Base-by-base conservation (phyloP, 768 basidiomycete genomes). In the Lactarius sp. region DNA sequence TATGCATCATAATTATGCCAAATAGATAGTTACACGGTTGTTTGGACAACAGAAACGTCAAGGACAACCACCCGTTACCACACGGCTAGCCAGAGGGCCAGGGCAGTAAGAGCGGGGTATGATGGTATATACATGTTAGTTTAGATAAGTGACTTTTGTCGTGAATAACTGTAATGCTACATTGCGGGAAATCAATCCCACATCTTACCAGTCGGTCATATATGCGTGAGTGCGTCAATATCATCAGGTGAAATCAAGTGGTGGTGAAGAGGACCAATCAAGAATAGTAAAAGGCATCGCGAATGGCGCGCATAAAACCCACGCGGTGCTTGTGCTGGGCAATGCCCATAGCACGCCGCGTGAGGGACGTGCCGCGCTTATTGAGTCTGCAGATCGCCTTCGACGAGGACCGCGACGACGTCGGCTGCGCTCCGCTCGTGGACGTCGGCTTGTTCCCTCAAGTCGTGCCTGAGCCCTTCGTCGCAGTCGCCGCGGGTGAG, bases 271-370 rank as follows among this genome's bases (percentile, higher is more conserved):
- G 20, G 22, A 3, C 10, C 22, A 18, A 31, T 65, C 36, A 65
- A 4, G 54, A 60, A 49, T 36, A 12, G 36, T 56, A 50, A 56
- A 65, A 41, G 8, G 39, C 64, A 4, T 55, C 64, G 14, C 41
- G 53, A 44, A 65, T 41, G 18, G 59, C 34, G 31, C 64, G 59
- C n/a, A 52, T 51, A 31, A 65, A 65, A 49, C 64, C 46, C 6
- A 22, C 51, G 34, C 18, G 54, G 27, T 54, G 64, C 13, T 52
- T 65, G 13, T 65, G 64, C 13, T 37, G 39, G 10, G 33, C 10
- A 20, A 60, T 13, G 31, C 14, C 44, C 37, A 31, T 4, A 12
- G n/a, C n/a, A 52, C 64, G 63, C 49, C 16, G 55, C 51, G 55
- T 42, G 10, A 49, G 52, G 14, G 56, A 22, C 31, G 36, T 33